A percentile compares a stretch with the other conserved stretches of the same genome.
Conservation (phyloP, 176 grass and related monocot species). For the Saccharum spontaneum region DNA sequence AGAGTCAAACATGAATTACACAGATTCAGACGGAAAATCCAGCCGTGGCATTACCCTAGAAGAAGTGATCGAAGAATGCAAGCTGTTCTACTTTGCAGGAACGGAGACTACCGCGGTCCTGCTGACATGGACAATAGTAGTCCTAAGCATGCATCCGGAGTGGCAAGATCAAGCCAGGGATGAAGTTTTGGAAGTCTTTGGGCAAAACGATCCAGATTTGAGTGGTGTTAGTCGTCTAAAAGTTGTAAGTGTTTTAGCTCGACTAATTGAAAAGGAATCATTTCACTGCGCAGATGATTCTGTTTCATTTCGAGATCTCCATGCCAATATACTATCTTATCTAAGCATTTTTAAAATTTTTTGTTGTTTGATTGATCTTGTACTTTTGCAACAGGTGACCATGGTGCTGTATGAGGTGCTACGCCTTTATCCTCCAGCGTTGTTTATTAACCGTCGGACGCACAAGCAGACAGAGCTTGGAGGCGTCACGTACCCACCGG, state of each 20-base stretch:
- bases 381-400: constrained; percentile 42
- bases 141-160: constrained; percentile 68
- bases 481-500: constrained; percentile 44
- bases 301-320: neutral
- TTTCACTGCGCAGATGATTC: neutral
- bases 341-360: neutral
- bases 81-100: constrained; percentile 85
- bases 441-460: constrained; percentile 9
- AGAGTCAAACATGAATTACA: constrained; percentile 63
- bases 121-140: constrained; percentile 74
- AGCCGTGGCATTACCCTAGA: constrained; percentile 43
- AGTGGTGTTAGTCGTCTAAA: constrained; percentile 34
- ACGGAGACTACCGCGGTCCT: constrained; percentile 78
- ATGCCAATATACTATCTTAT: neutral
- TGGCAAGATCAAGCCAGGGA: constrained; percentile 74
- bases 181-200: constrained; percentile 62
- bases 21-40: constrained; percentile 1
- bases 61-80: constrained; percentile 88
- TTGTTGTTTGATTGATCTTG: neutral
- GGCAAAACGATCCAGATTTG: constrained; percentile 42
- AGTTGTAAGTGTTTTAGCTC: neutral
- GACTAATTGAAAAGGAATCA: neutral
- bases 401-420: constrained; percentile 88
- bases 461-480: constrained; percentile 52
- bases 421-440: constrained; percentile 60